These are phyloP conservation scores for Potentilla sterilis DNA, from an alignment of 306 rosid genomes.

Conservation along the genomic window DNA sequence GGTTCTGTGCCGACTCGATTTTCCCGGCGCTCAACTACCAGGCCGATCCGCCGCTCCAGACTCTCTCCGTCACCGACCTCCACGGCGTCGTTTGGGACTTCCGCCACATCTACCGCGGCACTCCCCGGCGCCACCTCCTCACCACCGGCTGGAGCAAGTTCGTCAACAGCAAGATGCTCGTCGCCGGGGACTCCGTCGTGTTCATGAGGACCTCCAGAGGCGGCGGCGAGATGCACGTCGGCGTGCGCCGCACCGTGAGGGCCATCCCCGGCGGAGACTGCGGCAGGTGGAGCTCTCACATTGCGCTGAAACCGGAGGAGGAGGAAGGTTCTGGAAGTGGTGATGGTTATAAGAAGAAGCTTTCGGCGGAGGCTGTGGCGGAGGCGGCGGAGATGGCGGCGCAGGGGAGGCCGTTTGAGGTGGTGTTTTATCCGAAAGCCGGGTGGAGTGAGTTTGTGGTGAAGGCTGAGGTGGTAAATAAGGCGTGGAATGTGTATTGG, in stretches of 20 bases:
- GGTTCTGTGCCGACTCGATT: constrained; percentile 64
- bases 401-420: constrained; percentile 52
- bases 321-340: constrained; percentile 25
- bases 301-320: constrained; percentile 7
- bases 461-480: constrained; percentile 55
- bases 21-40: constrained; percentile 57
- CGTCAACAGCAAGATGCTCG: constrained; percentile 63
- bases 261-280: neutral
- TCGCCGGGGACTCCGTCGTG: constrained; percentile 70
- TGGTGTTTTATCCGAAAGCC: constrained; percentile 60
- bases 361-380: constrained; percentile 36
- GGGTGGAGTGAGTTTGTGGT: constrained; percentile 70
- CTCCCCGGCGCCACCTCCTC: constrained; percentile 74
- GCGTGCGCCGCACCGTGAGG: constrained; percentile 56
- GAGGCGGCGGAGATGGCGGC: constrained; percentile 61
- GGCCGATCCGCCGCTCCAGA: constrained; percentile 67
- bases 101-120: constrained; percentile 72
- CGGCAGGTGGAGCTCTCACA: constrained; percentile 29
- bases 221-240: constrained; percentile 40
- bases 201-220: constrained; percentile 44
- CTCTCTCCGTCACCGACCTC: constrained; percentile 46
- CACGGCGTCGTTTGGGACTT: constrained; percentile 64
- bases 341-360: constrained; percentile 36
- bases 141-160: constrained; percentile 89
- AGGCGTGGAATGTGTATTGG: constrained; percentile 43